These are phyloP conservation scores for Kingdonia uniflora DNA, from an alignment of 164 flowering plant species.

Conservation along the genomic window DNA sequence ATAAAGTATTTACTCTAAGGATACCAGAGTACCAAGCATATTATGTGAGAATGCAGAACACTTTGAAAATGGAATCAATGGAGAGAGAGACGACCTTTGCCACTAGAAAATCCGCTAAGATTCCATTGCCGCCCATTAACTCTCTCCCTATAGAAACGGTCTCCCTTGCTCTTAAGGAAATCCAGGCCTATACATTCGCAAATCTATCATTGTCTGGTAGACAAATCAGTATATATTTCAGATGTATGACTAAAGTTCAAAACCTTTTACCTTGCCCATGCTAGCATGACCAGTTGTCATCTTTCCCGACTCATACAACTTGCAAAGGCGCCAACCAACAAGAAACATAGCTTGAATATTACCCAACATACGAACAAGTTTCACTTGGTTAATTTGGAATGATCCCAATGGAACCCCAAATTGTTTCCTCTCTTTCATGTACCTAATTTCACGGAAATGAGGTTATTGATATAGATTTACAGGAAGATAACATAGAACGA, in stretches of 20 bases:
- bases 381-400: constrained; percentile 85
- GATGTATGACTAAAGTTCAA: not conserved
- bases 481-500: too few relatives aligned
- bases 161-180: constrained; percentile 68
- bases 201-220: not conserved
- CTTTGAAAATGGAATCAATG: too few relatives aligned
- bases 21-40: too few relatives aligned
- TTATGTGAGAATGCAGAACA: too few relatives aligned
- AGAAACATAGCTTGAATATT: constrained; percentile 87
- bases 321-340: constrained; percentile 94
- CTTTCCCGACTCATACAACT: constrained; percentile 70
- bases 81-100: constrained; percentile 55
- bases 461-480: too few relatives aligned
- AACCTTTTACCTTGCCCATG: constrained; percentile 65
- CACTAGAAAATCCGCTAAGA: constrained; percentile 76
- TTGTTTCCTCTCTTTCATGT: constrained; percentile 85
- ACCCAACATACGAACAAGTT: constrained; percentile 82
- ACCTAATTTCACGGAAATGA: constrained; percentile 24
- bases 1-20: too few relatives aligned
- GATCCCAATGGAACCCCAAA: constrained; percentile 94
- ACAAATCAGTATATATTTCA: not conserved
- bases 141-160: constrained; percentile 77
- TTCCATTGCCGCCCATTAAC: constrained; percentile 94
- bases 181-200: constrained; percentile 61
- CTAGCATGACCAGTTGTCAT: constrained; percentile 97